A percentile compares a stretch with the other conserved stretches of the same genome.
These are phyloP conservation scores for Colletotrichum tabaci DNA, from an alignment of 2,329 filamentous ascomycete genomes.

Conservation along the genomic window DNA sequence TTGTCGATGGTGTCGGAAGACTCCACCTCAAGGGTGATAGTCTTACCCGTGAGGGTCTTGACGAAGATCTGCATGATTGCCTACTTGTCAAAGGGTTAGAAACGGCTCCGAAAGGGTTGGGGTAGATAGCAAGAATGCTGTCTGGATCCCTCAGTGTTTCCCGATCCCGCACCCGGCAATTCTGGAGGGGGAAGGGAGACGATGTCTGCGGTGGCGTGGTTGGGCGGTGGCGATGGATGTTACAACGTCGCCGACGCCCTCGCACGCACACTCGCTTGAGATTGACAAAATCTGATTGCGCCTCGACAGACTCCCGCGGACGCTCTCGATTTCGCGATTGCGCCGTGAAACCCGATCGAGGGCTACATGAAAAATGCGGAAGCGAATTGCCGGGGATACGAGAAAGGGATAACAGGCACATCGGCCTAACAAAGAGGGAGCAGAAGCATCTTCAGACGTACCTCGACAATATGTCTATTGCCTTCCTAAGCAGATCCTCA, in stretches of 20 bases:
- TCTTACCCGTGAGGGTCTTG: constrained; percentile 97
- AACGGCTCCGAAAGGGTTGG: neutral
- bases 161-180: neutral
- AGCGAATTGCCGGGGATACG: constrained; percentile 40
- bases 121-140: constrained; percentile 22
- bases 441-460: constrained; percentile 69
- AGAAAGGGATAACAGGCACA: constrained; percentile 46
- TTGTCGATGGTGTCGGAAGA: constrained; percentile 99
- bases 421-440: constrained; percentile 40
- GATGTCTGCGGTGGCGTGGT: neutral
- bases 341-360: neutral
- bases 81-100: constrained; percentile 63
- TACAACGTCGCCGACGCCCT: constrained; percentile 12
- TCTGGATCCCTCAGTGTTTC: constrained; percentile 14
- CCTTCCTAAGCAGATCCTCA: constrained; percentile 75
- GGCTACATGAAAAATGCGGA: neutral
- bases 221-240: constrained; percentile 5
- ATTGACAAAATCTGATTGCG: neutral
- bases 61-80: constrained; percentile 85
- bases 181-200: neutral
- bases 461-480: constrained; percentile 74
- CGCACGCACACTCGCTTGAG: constrained; percentile 1
- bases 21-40: constrained; percentile 99
- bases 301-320: neutral
- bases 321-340: constrained; percentile 39